Base-by-base conservation (phyloP, 1,284 basidiomycete genomes). In the Cutaneotrichosporon mucoides region DNA sequence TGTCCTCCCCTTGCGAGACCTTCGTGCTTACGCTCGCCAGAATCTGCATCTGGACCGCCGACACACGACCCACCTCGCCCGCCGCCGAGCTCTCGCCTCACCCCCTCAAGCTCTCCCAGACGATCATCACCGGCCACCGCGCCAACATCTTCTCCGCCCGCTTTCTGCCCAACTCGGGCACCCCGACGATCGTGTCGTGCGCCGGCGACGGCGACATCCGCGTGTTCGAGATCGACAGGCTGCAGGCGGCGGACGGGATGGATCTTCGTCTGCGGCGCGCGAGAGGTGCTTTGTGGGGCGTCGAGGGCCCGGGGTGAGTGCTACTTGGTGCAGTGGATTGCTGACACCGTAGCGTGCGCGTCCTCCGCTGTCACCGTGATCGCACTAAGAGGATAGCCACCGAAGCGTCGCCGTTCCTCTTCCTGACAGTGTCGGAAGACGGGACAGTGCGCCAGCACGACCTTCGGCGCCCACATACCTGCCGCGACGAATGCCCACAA, bases 61-160 rank as follows among this genome's bases (percentile, higher is more conserved):
- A 84, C 60, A 67, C 73, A 12, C 37, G 48, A 7, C 50, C 35
- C 56, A 10, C 50, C 53, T 12, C 24, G 48, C 66, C 36, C 47
- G 62, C 61, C 2, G 10, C 61, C 65, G 62, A 82, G 75, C 13
- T 38, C 36, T 44, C 53, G 5, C 66, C 88, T 79, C 75, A 88
- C 85, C 54, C 90, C 83, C 74, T 80, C 76, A 57, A 88, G 83
- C 73, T 83, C 80, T 60, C 80, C 81, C 43, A 84, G 84, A 61
- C 68, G 0, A 86, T 92, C 60, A 72, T 82, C 11, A 92, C 90
- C 1, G 90, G 89, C 1, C 93, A 97, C 77, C 82, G 80, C 35
- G 85, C 83, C 13, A 96, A 96, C 72, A 92, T 97, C 60, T 97
- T 97, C 80, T 88, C 86, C 59, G 86, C 86, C 2, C 86, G 90